Percentiles rank a stretch among this genome's conserved stretches.
These are phyloP conservation scores for Ascomycota sp. DNA, from an alignment of 2,329 filamentous ascomycete species.

Conservation along the genomic window DNA sequence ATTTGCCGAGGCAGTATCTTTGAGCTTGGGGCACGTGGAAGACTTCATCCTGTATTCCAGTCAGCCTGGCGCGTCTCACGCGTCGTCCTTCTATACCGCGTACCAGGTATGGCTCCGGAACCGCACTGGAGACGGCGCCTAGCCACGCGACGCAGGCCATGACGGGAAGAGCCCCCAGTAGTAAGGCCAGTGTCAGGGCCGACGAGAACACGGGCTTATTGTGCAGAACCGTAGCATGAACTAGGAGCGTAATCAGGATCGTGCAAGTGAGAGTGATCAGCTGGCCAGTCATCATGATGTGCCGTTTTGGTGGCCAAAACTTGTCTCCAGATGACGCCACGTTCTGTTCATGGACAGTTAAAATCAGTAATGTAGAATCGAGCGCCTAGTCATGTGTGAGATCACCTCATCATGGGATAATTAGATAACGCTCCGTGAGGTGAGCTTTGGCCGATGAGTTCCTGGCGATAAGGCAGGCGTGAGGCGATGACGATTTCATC, in stretches of 20 bases:
- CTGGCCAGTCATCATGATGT: too few relatives aligned
- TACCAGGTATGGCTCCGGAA: conserved; percentile 35
- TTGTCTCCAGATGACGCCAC: too few relatives aligned
- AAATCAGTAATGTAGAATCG: too few relatives aligned
- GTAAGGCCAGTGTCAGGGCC: background rate
- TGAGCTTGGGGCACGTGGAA: conserved; percentile 88
- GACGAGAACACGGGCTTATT: background rate
- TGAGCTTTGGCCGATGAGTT: too few relatives aligned
- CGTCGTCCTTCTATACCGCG: conserved; percentile 2
- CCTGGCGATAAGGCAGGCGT: too few relatives aligned
- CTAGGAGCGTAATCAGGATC: conserved; percentile 1
- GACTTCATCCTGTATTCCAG: conserved; percentile 47
- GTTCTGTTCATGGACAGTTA: too few relatives aligned
- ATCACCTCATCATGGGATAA: too few relatives aligned
- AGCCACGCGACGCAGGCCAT: conserved; percentile 6
- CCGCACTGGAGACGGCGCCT: conserved; percentile 9
- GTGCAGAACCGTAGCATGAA: conserved; percentile 1
- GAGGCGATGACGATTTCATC: too few relatives aligned
- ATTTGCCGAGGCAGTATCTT: conserved; percentile 59
- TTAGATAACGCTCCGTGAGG: too few relatives aligned
- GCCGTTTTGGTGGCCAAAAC: too few relatives aligned
- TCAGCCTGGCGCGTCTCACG: conserved; percentile 3
- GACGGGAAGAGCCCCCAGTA: conserved; percentile 5
- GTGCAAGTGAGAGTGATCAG: conserved; percentile 1
- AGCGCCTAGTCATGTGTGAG: too few relatives aligned